A percentile compares a stretch with the other conserved stretches of the same genome.
Evolutionary conservation across 1,139 yeast species (phyloP).

Genomic region (Pichia sp.): DNA sequence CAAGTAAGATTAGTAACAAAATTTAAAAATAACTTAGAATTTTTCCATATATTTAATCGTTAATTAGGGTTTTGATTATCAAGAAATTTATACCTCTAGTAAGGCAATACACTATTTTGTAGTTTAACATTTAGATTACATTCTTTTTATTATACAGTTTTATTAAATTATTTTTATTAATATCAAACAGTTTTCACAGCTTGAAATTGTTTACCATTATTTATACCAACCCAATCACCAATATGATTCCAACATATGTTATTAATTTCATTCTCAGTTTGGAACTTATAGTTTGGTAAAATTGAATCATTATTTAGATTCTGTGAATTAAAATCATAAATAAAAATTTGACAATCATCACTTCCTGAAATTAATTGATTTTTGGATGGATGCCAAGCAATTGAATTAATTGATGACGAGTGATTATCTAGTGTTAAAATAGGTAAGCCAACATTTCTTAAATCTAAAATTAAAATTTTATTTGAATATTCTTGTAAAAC

Average conservation of each 20-base stretch:
- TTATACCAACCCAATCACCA: slow-evolving; percentile 80
- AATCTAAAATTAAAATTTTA: slow-evolving; percentile 65
- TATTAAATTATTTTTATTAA: too few species aligned
- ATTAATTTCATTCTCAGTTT: slow-evolving; percentile 65
- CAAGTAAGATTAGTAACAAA: too few species aligned
- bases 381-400: slow-evolving; percentile 77
- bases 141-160: too few species aligned
- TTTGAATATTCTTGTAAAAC: slow-evolving; percentile 70
- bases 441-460: slow-evolving; percentile 85
- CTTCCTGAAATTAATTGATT: slow-evolving; percentile 68
- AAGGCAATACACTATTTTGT: too few species aligned
- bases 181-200: slow-evolving; percentile 40
- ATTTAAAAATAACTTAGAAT: too few species aligned
- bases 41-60: too few species aligned
- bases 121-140: too few species aligned
- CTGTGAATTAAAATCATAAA: slow-evolving; percentile 61
- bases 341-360: slow-evolving; percentile 84
- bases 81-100: too few species aligned
- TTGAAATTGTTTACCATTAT: slow-evolving; percentile 75
- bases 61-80: too few species aligned
- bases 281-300: slow-evolving; percentile 48
- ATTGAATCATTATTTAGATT: slow-evolving; percentile 14
- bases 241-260: slow-evolving; percentile 65
- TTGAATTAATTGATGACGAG: slow-evolving; percentile 57
- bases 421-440: slow-evolving; percentile 65